Conservation (phyloP, 441 rosid genomes). For the Populus tomentosa region DNA sequence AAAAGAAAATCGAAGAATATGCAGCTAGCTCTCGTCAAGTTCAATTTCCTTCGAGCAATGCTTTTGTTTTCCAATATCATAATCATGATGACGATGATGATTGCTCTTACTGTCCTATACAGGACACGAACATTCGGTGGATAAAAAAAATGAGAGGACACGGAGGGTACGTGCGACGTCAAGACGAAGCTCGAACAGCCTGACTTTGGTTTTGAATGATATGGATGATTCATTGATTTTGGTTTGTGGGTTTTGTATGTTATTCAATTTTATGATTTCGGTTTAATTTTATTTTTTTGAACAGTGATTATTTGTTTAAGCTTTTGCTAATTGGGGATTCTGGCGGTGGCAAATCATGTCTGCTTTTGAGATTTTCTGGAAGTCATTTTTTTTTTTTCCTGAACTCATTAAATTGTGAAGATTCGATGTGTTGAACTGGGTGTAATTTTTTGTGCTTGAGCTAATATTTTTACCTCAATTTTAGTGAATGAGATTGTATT, state of each 20-base stretch:
- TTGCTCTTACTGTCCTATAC: not conserved
- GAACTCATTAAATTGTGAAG: not conserved
- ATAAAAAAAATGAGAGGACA: not conserved
- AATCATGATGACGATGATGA: not conserved
- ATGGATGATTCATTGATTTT: not conserved
- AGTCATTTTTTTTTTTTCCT: not conserved
- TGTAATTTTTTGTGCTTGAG: not conserved
- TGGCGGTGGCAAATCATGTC: slow-evolving; percentile 28
- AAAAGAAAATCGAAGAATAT: not conserved
- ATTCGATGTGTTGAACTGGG: not conserved
- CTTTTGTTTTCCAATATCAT: not conserved
- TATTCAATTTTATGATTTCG: not conserved
- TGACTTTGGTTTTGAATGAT: not conserved
- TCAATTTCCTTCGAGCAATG: not conserved
- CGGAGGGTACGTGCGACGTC: not conserved
- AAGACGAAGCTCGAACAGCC: not conserved
- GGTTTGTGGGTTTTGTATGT: not conserved
- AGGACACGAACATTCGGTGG: not conserved
- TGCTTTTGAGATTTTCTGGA: slow-evolving; percentile 23
- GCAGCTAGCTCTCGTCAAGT: not conserved
- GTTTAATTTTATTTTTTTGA: not conserved
- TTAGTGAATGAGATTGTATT: not conserved
- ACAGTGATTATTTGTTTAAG: not conserved
- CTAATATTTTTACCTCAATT: not conserved
- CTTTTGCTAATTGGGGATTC: slow-evolving; percentile 27